These are phyloP conservation scores for Naganishia cerealis DNA, from an alignment of 1,284 basidiomycete species.

Conservation along the genomic window DNA sequence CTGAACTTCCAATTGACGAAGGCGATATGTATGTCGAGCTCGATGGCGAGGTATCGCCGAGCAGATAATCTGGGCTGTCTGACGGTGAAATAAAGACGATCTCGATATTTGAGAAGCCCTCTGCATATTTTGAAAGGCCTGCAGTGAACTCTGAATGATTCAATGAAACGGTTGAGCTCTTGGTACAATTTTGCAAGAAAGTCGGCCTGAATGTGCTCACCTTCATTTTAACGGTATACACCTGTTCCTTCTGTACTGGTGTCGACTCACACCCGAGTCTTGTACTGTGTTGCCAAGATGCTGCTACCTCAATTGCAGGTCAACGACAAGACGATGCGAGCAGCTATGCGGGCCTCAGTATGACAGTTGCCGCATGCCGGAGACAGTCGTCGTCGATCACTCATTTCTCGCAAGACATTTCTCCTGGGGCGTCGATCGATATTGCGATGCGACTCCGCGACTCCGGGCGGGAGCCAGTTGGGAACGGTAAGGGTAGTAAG, in stretches of 20 bases:
- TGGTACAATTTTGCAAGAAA: neutral
- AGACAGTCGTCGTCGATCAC: constrained; percentile 16
- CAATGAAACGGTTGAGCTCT: neutral
- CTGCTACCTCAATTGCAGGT: neutral
- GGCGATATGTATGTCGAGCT: neutral
- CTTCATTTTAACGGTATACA: neutral
- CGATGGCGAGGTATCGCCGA: constrained; percentile 11
- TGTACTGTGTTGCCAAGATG: neutral
- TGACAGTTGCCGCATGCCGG: neutral
- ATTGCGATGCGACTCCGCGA: no score
- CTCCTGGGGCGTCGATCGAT: no score
- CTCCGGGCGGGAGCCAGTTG: no score
- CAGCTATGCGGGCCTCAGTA: neutral
- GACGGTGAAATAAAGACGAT: constrained; percentile 12
- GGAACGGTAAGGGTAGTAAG: no score
- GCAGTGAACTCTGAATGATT: neutral
- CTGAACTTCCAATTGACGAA: neutral
- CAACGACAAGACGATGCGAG: neutral
- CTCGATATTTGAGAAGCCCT: neutral
- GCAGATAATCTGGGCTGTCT: neutral
- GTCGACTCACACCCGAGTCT: neutral
- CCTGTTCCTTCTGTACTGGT: neutral
- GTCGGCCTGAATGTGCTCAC: neutral
- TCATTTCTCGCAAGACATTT: constrained; percentile 23
- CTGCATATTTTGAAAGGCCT: constrained; percentile 12